Base-by-base conservation (phyloP, 345 rosid genomes). In the Mercurialis annua region DNA sequence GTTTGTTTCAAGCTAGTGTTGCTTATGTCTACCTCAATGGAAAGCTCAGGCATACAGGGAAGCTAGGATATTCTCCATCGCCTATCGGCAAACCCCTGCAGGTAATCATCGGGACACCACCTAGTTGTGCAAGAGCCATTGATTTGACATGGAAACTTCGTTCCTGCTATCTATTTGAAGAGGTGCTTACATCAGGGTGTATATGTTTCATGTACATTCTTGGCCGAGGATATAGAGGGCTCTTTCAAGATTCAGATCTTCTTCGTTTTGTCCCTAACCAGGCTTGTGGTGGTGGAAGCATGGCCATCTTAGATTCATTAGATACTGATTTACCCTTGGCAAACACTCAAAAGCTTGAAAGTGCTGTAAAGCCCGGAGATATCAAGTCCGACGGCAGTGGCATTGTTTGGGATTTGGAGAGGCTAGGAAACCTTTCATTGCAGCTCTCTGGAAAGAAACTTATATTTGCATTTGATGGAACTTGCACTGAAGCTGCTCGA, bases 271-370 rank as follows among this genome's bases (percentile, higher is more conserved):
- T 95, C 23, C 98, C 99, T 70, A 85, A 86, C 76, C 99, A 94
- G 82, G 98, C 99, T 68, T 94, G 99, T 80, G 97, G 96, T 74
- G 99, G 99, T 73, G 98, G 96, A 62, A 90, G 90, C 82, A 88
- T 94, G 99, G 98, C 99, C 56, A 94, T 92, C 78, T 78, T 94
- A 76, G 99, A 90, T 70, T 83, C 97, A 27, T 73, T 94, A 77
- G 99, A 92, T 73, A 76, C 85, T 70, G 98, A 90, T 69, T 69
- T 85, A 86, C 77, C 89, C 68, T 73, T 85, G 74, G 78, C 87
- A 66, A 85, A 67, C 71, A 62, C 85, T 30, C 96, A 85, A 73
- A 87, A 86, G 70, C 75, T 79, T 71, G 99, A 92, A 64, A 72
- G 78, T 77, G 73, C 81, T 74, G 80, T 81, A 71, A 92, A 84